phyloP scores from a whole-genome alignment of 129 eudicot genomes.

The Saposhnikovia divaricata region DNA sequence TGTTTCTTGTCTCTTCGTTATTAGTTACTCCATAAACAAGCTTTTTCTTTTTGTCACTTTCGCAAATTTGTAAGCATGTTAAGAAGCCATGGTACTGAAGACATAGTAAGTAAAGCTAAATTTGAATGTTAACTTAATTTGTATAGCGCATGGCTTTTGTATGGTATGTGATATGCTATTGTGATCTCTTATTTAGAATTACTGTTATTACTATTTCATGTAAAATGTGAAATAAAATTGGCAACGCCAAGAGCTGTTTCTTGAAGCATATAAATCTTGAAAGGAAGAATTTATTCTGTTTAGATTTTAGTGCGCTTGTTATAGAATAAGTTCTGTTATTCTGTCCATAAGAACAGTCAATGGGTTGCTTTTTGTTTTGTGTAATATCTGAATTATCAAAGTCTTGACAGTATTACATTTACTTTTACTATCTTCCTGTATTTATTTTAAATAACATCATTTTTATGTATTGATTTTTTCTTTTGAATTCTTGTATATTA shows the following conservation, averaged over 20 bases:
- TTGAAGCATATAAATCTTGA: neutral
- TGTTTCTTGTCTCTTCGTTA: neutral
- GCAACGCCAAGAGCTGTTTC: neutral
- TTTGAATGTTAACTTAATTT: neutral
- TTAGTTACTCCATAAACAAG: neutral
- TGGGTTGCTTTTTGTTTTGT: neutral
- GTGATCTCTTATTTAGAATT: neutral
- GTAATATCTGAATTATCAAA: neutral
- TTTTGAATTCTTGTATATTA: constrained; percentile 2
- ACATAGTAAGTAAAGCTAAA: neutral
- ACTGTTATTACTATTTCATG: neutral
- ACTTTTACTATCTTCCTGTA: neutral
- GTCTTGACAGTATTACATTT: neutral
- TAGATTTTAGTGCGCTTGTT: neutral
- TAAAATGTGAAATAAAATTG: neutral
- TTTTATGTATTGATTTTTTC: neutral
- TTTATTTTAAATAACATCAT: neutral
- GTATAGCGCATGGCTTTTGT: neutral
- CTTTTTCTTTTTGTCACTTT: neutral
- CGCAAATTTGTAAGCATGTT: neutral
- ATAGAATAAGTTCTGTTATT: neutral
- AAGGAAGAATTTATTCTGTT: neutral
- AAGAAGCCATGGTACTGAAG: neutral
- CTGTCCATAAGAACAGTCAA: neutral
- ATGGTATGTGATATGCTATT: neutral